Percentiles rank a stretch among this genome's conserved stretches.
These are phyloP conservation scores for Nannochloropsis granulata DNA, from an alignment of 108 stramenopile species.

Conservation along the genomic window DNA sequence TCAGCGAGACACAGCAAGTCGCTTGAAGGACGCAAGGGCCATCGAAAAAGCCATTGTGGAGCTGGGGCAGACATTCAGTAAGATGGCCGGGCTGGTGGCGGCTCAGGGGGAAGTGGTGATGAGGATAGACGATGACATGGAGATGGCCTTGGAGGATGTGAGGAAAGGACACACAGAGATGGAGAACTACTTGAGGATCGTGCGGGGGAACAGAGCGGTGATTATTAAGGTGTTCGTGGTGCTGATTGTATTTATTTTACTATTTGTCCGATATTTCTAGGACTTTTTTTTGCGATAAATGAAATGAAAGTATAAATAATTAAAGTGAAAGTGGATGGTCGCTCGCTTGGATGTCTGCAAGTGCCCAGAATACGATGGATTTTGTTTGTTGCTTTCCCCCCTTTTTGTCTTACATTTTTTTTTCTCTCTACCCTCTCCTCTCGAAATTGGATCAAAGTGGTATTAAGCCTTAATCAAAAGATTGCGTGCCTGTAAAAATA, in stretches of 20 bases:
- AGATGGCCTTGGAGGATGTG: neutral
- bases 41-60: neutral
- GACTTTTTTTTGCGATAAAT: too few relatives aligned
- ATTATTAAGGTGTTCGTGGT: neutral
- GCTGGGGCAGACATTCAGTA: neutral
- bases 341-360: too few relatives aligned
- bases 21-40: neutral
- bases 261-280: neutral
- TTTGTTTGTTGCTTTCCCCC: too few relatives aligned
- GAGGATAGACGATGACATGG: neutral
- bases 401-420: too few relatives aligned
- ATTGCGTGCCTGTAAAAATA: too few relatives aligned
- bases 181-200: neutral
- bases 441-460: too few relatives aligned
- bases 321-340: too few relatives aligned
- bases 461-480: too few relatives aligned
- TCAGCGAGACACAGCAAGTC: neutral
- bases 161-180: neutral
- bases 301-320: too few relatives aligned
- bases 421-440: too few relatives aligned
- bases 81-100: neutral
- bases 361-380: too few relatives aligned
- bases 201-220: neutral
- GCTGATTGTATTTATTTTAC: neutral
- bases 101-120: neutral